Evolutionary conservation across 2,329 filamentous ascomycete genomes (phyloP), one percentile per base, ranked within the genome.

Genomic region (Rhynchosporium secalis): DNA sequence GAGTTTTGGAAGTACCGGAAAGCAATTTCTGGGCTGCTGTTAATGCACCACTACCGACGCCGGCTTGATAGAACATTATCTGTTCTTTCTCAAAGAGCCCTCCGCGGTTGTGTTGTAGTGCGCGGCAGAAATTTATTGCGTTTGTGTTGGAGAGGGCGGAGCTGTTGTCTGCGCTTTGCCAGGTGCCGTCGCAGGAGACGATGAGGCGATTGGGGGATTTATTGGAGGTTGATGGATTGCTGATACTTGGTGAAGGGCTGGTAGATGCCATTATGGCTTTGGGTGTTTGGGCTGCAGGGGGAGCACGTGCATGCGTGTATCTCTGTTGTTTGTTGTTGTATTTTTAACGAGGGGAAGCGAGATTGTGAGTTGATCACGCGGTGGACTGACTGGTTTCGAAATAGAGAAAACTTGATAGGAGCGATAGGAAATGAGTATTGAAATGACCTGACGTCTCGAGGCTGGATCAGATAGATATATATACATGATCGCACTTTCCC

Each of bases 111-210:
- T 48, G 45, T 7, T 57, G 49, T 1, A 65, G 40, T 8, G 49
- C 57, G 26, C 60, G 56, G 46, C 55, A 46, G 31, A 65, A 43
- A 15, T 58, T 58, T 26, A 57, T 58, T 9, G 62, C 60, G 43
- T 65, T 65, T 6, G 63, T 62, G 28, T 41, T 29, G 48, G 49
- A 33, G 29, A 56, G 40, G 26, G 38, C 26, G 4, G 38, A 40
- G 46, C 33, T n/a, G 52, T 58, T 31, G 41, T 56, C 54, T 15
- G 62, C 54, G 8, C 57, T 58, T 55, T 62, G 60, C 63, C 63
- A 65, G 20, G 63, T 65, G 4, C 63, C 63, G 40, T 65, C 63
- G 36, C 60, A 60, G 52, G 60, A 65, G 36, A 65, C 52, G 38
- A 65, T 46, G 28, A 56, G 54, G 7, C 54, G 54, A 45, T 56